Conservation (phyloP, 208 protist genomes). For the Acanthamoeba rhysodes region DNA sequence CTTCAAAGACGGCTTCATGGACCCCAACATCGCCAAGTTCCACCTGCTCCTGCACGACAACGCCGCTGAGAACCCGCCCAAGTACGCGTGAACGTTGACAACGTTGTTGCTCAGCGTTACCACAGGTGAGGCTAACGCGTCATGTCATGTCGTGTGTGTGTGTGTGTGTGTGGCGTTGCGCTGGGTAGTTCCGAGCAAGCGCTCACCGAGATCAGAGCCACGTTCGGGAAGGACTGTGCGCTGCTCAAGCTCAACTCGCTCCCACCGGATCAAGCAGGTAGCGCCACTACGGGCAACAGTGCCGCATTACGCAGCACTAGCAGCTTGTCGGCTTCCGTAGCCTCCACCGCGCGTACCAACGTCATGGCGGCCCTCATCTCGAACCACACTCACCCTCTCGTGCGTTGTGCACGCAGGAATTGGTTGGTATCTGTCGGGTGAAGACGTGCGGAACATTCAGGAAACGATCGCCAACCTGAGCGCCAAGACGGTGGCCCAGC, state of each 20-base stretch:
- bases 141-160: too few relatives aligned
- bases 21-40: slow-evolving; percentile 43
- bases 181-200: slow-evolving; percentile 43
- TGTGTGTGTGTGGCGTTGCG: not conserved
- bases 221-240: slow-evolving; percentile 45
- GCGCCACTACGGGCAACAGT: too few relatives aligned
- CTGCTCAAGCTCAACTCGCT: slow-evolving; percentile 59
- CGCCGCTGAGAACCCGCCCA: not conserved
- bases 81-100: not conserved
- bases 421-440: slow-evolving; percentile 5
- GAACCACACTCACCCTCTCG: too few relatives aligned
- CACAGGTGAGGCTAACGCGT: too few relatives aligned
- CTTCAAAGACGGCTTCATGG: slow-evolving; percentile 57
- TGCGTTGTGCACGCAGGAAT: not conserved
- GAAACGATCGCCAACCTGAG: slow-evolving; percentile 35
- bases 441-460: slow-evolving; percentile 23
- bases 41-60: slow-evolving; percentile 47
- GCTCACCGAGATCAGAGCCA: slow-evolving; percentile 15
- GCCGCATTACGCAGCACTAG: not conserved
- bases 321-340: not conserved
- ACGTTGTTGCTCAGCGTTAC: not conserved
- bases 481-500: slow-evolving; percentile 33
- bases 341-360: too few relatives aligned
- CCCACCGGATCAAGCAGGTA: slow-evolving; percentile 8
- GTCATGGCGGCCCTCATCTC: too few relatives aligned